Evolutionary conservation across 352 stramenopile species (phyloP), one percentile per base, ranked within the genome.

Genomic region (Globisporangium middletonii): DNA sequence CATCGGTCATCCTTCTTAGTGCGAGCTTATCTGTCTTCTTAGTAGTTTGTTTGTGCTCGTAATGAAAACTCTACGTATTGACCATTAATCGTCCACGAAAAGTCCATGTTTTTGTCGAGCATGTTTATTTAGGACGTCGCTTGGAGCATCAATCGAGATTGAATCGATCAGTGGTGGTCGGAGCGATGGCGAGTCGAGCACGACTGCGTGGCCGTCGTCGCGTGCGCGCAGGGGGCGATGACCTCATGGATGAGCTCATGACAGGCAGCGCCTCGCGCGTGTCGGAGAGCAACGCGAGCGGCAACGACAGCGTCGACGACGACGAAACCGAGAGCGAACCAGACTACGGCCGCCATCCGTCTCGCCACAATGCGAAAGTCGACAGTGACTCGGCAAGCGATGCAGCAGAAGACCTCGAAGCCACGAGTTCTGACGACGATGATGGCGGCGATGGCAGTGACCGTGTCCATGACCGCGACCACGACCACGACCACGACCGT

Each of bases 281-380:
- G 13, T 48, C 37, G n/a, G 35, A 13, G n/a, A 56, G 50, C 16
- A 30, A 55, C 12, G 28, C 16, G 33, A 38, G 42, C 30, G 19
- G 42, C 33, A 38, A 30, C 13, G 35, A 38, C 33, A 11, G 33
- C 37, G 37, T 42, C 23, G 60, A 71, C 7, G 47, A 50, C 5
- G 61, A 72, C 27, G 59, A 68, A 35, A 72, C 71, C 16, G 67
- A 73, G 42, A 73, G 64, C 23, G 62, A 73, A 0, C 46, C n/a
- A 3, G 64, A 65, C 0, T 18, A 27, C 30, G n/a, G 4, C 38
- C 5, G 26, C n/a, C 13, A 18, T 11, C n/a, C 43, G 19, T 23
- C 43, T 9, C 43, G 19, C 43, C 18, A 48, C 53, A 9, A 38
- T 38, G 33, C 33, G 9, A 9, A 6, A 8, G 33, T 12, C 1